A percentile compares a stretch with the other conserved stretches of the same genome.
phyloP scores from a whole-genome alignment of 768 basidiomycete genomes.

The Phlebiopsis gigantea region DNA sequence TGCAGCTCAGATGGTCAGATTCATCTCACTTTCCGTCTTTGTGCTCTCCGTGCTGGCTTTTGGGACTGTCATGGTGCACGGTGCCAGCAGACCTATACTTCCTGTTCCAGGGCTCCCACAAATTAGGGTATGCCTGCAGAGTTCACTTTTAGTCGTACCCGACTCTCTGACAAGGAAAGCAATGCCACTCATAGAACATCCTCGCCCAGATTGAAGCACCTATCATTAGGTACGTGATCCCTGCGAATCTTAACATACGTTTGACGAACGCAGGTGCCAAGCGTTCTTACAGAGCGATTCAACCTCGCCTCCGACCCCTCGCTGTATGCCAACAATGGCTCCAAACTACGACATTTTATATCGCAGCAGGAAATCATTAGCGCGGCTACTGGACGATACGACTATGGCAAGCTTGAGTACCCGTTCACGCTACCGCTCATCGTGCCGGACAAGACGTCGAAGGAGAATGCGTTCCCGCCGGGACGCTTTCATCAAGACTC shows the following conservation, averaged over 20 bases:
- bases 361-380: neutral
- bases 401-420: slow-evolving; percentile 13
- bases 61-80: no score
- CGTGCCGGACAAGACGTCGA: slow-evolving; percentile 1
- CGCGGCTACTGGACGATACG: slow-evolving; percentile 2
- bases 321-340: slow-evolving; percentile 2
- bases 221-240: slow-evolving; percentile 6
- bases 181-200: slow-evolving; percentile 6
- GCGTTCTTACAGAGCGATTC: slow-evolving; percentile 10
- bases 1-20: no score
- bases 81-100: slow-evolving; percentile 2
- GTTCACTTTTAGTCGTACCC: neutral
- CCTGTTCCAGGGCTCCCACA: slow-evolving; percentile 8
- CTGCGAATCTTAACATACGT: neutral
- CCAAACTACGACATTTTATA: neutral
- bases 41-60: no score
- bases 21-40: no score
- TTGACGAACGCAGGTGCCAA: neutral
- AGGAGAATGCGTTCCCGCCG: slow-evolving; percentile 6
- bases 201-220: slow-evolving; percentile 12
- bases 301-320: slow-evolving; percentile 6
- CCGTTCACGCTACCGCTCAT: slow-evolving; percentile 6
- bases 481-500: slow-evolving; percentile 11
- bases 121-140: slow-evolving; percentile 6
- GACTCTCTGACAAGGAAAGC: neutral